A percentile compares a stretch with the other conserved stretches of the same genome.
Conservation (phyloP, 1,284 basidiomycete species). For the Fomitopsis pinicola region DNA sequence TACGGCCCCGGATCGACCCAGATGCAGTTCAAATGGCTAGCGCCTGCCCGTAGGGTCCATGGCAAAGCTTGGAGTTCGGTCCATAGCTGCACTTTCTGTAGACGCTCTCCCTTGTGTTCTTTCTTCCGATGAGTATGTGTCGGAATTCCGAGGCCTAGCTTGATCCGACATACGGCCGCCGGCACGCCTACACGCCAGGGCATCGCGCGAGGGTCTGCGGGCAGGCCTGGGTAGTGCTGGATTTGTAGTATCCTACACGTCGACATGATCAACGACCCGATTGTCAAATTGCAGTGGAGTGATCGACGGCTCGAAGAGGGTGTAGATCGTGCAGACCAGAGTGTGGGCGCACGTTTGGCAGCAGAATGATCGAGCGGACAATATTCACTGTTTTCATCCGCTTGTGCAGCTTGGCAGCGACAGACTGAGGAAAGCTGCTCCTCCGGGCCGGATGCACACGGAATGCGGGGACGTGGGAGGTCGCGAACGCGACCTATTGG, state of each 20-base stretch:
- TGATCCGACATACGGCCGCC: neutral
- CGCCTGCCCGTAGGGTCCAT: neutral
- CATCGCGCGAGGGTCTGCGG: neutral
- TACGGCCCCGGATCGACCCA: neutral
- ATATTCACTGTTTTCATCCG: neutral
- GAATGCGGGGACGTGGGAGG: slow-evolving; percentile 3
- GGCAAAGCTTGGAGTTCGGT: neutral
- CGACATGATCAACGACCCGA: neutral
- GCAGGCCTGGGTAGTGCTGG: neutral
- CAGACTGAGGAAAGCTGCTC: neutral
- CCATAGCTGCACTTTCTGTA: neutral
- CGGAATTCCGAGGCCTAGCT: neutral
- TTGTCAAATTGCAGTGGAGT: no score
- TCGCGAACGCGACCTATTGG: neutral
- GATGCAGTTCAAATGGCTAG: neutral
- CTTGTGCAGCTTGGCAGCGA: neutral
- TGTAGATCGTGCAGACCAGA: no score
- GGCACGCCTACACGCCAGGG: neutral
- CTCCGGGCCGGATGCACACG: neutral
- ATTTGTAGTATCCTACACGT: neutral
- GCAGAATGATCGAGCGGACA: neutral
- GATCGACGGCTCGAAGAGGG: no score
- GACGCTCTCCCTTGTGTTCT: neutral
- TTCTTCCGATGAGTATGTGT: neutral
- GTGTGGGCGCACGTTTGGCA: no score